Evolutionary conservation across 192 early-diverging fungal genomes (phyloP).

Genomic region (Backusella australiensis): DNA sequence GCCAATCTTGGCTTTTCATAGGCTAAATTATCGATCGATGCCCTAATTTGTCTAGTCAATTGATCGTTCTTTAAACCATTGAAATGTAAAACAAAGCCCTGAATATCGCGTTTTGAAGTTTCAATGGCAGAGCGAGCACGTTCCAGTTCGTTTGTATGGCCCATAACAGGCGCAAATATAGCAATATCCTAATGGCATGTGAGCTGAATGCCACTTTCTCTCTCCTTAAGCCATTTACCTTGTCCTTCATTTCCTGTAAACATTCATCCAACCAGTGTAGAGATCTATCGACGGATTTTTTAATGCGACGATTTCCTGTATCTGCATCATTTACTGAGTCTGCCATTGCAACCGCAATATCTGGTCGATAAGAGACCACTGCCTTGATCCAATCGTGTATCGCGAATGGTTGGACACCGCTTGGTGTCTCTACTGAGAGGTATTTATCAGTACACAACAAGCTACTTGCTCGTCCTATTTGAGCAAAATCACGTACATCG

Average conservation of each 20-base stretch:
- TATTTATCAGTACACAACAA: constrained; percentile 46
- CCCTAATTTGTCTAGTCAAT: constrained; percentile 39
- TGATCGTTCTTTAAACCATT: constrained; percentile 34
- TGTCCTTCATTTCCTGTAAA: constrained; percentile 22
- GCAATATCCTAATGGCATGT: constrained; percentile 23
- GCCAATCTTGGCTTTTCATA: constrained; percentile 52
- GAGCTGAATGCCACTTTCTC: neutral
- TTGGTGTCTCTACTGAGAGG: constrained; percentile 45
- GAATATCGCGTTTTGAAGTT: constrained; percentile 41
- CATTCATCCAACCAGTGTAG: constrained; percentile 47
- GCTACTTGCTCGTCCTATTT: constrained; percentile 23
- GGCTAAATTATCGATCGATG: constrained; percentile 49
- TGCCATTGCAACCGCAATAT: constrained; percentile 40
- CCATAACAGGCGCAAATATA: constrained; percentile 50
- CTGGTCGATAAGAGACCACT: constrained; percentile 44
- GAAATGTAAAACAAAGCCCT: constrained; percentile 52
- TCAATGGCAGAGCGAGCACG: constrained; percentile 44
- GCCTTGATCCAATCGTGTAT: constrained; percentile 40
- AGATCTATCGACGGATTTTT: constrained; percentile 47
- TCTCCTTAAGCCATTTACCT: constrained; percentile 22
- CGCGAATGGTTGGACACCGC: constrained; percentile 49
- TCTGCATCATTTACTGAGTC: constrained; percentile 40
- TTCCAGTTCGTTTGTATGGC: constrained; percentile 44
- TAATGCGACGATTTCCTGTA: constrained; percentile 38
- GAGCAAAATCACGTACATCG: constrained; percentile 48